Conservation (phyloP, 1,139 yeast genomes). For the Yamadazyma conglobata region DNA sequence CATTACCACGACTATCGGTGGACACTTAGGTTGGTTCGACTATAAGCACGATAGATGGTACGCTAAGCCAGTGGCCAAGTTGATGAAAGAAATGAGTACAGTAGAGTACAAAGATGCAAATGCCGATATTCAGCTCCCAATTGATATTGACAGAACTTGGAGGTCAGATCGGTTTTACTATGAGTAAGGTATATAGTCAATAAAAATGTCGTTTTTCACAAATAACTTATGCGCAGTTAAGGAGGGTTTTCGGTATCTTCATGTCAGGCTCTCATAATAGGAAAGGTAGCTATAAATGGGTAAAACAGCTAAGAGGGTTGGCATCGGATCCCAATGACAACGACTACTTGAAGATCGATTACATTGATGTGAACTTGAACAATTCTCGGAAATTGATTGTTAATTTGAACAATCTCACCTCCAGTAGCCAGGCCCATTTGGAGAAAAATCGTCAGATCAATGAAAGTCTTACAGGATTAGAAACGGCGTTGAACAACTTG, state of each 20-base stretch:
- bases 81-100: slow-evolving; percentile 32
- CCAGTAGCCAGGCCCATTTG: slow-evolving; percentile 19
- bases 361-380: slow-evolving; percentile 43
- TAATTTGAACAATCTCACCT: slow-evolving; percentile 21
- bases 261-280: slow-evolving; percentile 2
- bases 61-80: slow-evolving; percentile 32
- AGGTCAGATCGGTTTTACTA: slow-evolving; percentile 24
- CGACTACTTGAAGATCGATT: slow-evolving; percentile 41
- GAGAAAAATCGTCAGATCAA: slow-evolving; percentile 22
- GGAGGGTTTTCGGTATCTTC: too few species aligned
- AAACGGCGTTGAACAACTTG: slow-evolving; percentile 24
- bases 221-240: too few species aligned
- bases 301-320: slow-evolving; percentile 32
- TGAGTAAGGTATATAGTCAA: background rate
- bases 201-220: too few species aligned
- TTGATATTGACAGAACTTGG: slow-evolving; percentile 28
- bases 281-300: slow-evolving; percentile 24
- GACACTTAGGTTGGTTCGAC: slow-evolving; percentile 70
- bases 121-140: slow-evolving; percentile 23
- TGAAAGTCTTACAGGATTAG: slow-evolving; percentile 27
- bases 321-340: slow-evolving; percentile 38
- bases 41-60: slow-evolving; percentile 54
- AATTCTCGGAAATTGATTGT: slow-evolving; percentile 40
- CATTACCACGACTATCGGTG: slow-evolving; percentile 75
- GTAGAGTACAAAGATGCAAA: slow-evolving; percentile 16